phyloP scores from a whole-genome alignment of 1,284 basidiomycete genomes.

The Naganishia liquefaciens region DNA sequence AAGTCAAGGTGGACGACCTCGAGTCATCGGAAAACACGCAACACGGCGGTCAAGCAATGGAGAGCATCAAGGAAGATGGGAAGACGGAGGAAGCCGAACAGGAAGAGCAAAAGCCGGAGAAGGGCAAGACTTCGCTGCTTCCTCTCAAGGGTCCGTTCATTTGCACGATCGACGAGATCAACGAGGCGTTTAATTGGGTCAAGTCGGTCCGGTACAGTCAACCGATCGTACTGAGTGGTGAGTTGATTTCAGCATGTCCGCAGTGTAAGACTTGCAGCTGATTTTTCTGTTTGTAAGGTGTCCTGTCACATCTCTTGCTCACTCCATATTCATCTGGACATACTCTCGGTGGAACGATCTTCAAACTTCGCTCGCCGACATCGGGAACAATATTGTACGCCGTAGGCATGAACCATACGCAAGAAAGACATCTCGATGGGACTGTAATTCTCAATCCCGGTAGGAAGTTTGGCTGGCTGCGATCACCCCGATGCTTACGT shows the following conservation, averaged over 20 bases:
- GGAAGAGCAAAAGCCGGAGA: constrained; percentile 39
- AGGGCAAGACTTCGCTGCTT: constrained; percentile 36
- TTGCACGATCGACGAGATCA: constrained; percentile 77
- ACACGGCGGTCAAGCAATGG: constrained; percentile 21
- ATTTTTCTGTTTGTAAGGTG: constrained; percentile 35
- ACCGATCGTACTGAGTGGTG: constrained; percentile 90
- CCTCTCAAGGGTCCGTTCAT: constrained; percentile 50
- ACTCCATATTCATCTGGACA: constrained; percentile 96
- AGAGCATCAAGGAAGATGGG: constrained; percentile 22
- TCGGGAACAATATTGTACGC: constrained; percentile 95
- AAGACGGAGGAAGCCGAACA: constrained; percentile 31
- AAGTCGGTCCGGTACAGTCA: constrained; percentile 93
- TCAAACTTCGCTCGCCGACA: constrained; percentile 96
- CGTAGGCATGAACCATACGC: constrained; percentile 94
- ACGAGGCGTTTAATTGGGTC: constrained; percentile 89
- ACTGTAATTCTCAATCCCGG: constrained; percentile 71
- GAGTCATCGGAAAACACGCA: neutral
- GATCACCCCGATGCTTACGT: constrained; percentile 42
- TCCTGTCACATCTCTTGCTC: constrained; percentile 67
- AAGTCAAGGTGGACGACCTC: constrained; percentile 33
- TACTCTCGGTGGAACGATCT: constrained; percentile 93
- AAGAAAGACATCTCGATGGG: constrained; percentile 92
- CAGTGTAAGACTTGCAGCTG: neutral
- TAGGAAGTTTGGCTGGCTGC: neutral
- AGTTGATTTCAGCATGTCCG: constrained; percentile 36